These are phyloP conservation scores for Letharia lupina DNA, from an alignment of 495 filamentous ascomycete species.

Conservation along the genomic window DNA sequence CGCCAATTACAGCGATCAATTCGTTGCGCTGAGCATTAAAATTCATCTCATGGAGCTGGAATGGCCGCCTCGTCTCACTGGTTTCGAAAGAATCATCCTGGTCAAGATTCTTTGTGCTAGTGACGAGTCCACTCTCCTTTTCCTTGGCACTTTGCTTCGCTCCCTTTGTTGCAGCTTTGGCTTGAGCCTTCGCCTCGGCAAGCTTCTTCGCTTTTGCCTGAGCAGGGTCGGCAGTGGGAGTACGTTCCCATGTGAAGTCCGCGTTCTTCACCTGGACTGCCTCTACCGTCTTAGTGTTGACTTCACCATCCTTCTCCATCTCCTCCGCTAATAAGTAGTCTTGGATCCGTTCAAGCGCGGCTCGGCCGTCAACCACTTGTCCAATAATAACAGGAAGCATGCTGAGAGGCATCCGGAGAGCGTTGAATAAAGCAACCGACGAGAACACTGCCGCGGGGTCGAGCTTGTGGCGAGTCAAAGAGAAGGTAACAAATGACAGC, in stretches of 20 bases:
- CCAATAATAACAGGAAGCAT: slow-evolving; percentile 77
- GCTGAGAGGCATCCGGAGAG: slow-evolving; percentile 78
- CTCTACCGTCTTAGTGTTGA: slow-evolving; percentile 49
- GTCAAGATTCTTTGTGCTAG: slow-evolving; percentile 26
- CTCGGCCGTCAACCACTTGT: slow-evolving; percentile 76
- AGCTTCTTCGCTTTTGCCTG: slow-evolving; percentile 32
- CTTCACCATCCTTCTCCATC: slow-evolving; percentile 57
- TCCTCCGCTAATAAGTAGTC: slow-evolving; percentile 82
- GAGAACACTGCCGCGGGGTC: slow-evolving; percentile 79
- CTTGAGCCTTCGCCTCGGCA: slow-evolving; percentile 32
- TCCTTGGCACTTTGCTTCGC: slow-evolving; percentile 29
- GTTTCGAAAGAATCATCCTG: slow-evolving; percentile 41
- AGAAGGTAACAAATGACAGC: slow-evolving; percentile 88
- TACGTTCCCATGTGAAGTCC: slow-evolving; percentile 83
- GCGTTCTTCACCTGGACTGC: slow-evolving; percentile 66
- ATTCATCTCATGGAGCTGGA: slow-evolving; percentile 66
- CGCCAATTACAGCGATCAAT: slow-evolving; percentile 79
- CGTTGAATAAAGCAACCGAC: slow-evolving; percentile 83
- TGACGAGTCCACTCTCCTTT: slow-evolving; percentile 7
- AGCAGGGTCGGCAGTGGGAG: slow-evolving; percentile 49
- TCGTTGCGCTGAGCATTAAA: slow-evolving; percentile 75
- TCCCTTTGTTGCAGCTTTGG: slow-evolving; percentile 28
- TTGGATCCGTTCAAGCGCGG: slow-evolving; percentile 71
- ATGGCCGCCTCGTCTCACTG: slow-evolving; percentile 39
- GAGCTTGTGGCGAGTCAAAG: slow-evolving; percentile 61